These are phyloP conservation scores for Wallacemonas sp. DNA, from an alignment of 208 protist genomes.

Conservation along the genomic window DNA sequence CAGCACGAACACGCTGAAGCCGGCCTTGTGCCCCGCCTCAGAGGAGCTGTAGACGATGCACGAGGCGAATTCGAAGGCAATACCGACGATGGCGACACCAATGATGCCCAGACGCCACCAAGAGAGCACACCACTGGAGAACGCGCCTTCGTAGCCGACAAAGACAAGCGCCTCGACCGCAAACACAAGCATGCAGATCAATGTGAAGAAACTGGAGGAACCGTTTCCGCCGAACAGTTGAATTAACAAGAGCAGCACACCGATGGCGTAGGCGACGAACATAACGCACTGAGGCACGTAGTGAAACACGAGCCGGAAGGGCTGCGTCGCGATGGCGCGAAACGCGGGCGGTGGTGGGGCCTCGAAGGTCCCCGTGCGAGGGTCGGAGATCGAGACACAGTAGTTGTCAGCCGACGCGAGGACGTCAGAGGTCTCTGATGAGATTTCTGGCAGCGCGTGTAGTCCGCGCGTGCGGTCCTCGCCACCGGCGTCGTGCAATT, in stretches of 20 bases:
- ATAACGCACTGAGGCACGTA: conserved; percentile 29
- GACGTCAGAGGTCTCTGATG: conserved; percentile 21
- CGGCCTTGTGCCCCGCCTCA: conserved; percentile 3
- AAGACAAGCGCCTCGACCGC: conserved; percentile 21
- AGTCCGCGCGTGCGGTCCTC: conserved; percentile 27
- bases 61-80: conserved; percentile 11
- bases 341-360: too few species aligned
- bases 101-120: conserved; percentile 8
- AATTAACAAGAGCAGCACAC: conserved; percentile 12
- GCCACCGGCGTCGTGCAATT: conserved; percentile 12
- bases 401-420: conserved; percentile 46
- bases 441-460: conserved; percentile 25
- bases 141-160: conserved; percentile 19
- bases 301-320: conserved; percentile 20
- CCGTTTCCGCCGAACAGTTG: conserved; percentile 19
- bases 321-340: neutral
- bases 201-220: conserved; percentile 21
- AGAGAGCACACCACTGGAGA: neutral
- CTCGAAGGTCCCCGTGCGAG: conserved; percentile 23
- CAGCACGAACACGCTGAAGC: conserved; percentile 10
- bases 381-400: conserved; percentile 54
- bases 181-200: conserved; percentile 32
- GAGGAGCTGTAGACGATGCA: conserved; percentile 2
- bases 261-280: conserved; percentile 22
- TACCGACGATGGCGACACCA: neutral